Evolutionary conservation across 352 stramenopile genomes (phyloP).

Genomic region (Phytophthora sp.): DNA sequence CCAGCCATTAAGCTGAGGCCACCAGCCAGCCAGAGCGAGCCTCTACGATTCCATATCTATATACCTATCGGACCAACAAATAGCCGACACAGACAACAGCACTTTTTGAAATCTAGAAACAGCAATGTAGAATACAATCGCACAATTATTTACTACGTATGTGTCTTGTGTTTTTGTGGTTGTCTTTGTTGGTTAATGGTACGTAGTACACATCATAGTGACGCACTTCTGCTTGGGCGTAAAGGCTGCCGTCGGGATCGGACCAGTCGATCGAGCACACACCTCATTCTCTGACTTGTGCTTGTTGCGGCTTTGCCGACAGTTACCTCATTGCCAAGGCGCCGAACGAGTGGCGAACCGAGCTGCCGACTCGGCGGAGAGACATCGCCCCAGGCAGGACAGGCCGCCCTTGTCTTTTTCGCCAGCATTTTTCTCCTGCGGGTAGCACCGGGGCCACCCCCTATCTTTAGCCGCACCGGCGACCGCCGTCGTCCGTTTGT

Average conservation of each 20-base stretch:
- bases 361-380: slow-evolving; percentile 5
- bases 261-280: too few relatives aligned
- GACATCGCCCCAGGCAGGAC: too few relatives aligned
- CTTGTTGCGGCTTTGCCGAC: too few relatives aligned
- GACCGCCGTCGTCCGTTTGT: slow-evolving; percentile 23
- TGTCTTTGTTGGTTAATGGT: too few relatives aligned
- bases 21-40: neutral
- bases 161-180: slow-evolving; percentile 11
- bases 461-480: slow-evolving; percentile 30
- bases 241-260: too few relatives aligned
- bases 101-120: slow-evolving; percentile 26
- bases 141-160: slow-evolving; percentile 22
- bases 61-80: slow-evolving; percentile 30
- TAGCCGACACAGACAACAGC: neutral
- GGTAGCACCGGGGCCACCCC: neutral
- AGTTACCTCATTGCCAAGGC: too few relatives aligned
- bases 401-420: slow-evolving; percentile 24
- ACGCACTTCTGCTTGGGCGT: slow-evolving; percentile 9
- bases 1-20: slow-evolving; percentile 6
- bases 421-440: too few relatives aligned
- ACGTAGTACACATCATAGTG: neutral
- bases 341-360: slow-evolving; percentile 4
- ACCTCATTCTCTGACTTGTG: too few relatives aligned
- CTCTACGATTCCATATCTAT: slow-evolving; percentile 33
- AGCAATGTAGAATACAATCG: slow-evolving; percentile 29